Evolutionary conservation across 805 yeast species (phyloP), one percentile per base, ranked within the genome.

Genomic region (Zygosaccharomyces kombuchaensis): DNA sequence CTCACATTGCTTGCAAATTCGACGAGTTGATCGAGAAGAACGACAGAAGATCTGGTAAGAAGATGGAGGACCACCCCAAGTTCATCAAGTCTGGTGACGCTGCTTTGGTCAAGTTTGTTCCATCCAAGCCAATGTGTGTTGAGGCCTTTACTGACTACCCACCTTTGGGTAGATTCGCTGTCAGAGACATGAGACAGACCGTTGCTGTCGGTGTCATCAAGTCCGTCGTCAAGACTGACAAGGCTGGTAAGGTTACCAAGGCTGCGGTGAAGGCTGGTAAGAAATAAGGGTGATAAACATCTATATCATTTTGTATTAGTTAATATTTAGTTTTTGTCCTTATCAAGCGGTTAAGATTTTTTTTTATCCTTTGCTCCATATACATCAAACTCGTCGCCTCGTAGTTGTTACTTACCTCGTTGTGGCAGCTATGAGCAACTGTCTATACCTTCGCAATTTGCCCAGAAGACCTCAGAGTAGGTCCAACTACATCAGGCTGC

Each of bases 161-260:
- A 72, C 96, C 95, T 77, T 76, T 91, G 74, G 93, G 96, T 77
- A 89, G 98, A 84, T 79, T 91, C 77, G 91, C 91, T 73, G 96
- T 89, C 82, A 90, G 97, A 86, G 97, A 89, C 79, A 89, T 89
- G 97, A 87, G 97, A 86, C 96, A 89, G 80, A 90, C 97, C 67
- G 97, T 90, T 68, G 97, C 97, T 73, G 97, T 90, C 72, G 97
- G 97, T 87, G 96, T 90, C 71, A 86, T 91, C 86, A 91, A 91
- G 84, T 75, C 88, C 58, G 96, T 88, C 66, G 95, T 79, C 69
- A 88, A 88, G 85, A 69, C 86, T 61, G 84, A 81, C 76, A 76
- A 74, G 69, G 87, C 88, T 68, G 90, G 88, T 77, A 87, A 87
- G 89, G 93, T 87, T 67, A 87, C 96, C 89, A 87, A 87, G 88